A percentile compares a stretch with the other conserved stretches of the same genome.
Conservation (phyloP, 2,329 filamentous ascomycete species). For the Aspergillus proliferans region DNA sequence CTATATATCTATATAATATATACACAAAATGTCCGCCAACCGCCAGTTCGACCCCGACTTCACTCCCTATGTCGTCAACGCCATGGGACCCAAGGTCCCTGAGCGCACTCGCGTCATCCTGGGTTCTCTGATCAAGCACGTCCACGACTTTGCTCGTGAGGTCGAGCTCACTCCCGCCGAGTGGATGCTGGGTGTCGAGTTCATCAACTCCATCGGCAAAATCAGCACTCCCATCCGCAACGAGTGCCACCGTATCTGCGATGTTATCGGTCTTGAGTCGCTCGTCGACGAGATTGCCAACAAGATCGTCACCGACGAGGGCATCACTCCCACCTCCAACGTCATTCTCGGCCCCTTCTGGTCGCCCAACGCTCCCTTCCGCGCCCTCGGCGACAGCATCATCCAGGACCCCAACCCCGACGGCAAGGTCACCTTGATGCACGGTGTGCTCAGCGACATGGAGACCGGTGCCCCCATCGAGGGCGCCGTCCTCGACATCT, state of each 20-base stretch:
- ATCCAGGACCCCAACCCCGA: conserved; percentile 55
- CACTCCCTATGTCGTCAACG: conserved; percentile 65
- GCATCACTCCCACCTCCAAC: conserved; percentile 63
- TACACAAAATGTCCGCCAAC: conserved; percentile 14
- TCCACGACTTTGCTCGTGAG: conserved; percentile 74
- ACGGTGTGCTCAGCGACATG: conserved; percentile 61
- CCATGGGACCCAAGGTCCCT: conserved; percentile 63
- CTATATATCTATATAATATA: not conserved
- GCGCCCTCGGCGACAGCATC: conserved; percentile 59
- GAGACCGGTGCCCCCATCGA: conserved; percentile 61
- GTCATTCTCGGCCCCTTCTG: conserved; percentile 74
- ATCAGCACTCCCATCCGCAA: conserved; percentile 63
- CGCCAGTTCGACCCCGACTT: conserved; percentile 45
- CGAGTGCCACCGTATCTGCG: conserved; percentile 66
- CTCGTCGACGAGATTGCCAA: conserved; percentile 77
- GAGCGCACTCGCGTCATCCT: conserved; percentile 61
- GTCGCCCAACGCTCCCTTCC: conserved; percentile 68
- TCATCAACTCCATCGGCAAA: conserved; percentile 68
- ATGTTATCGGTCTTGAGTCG: conserved; percentile 66
- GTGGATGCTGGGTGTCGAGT: conserved; percentile 69
- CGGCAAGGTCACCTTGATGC: conserved; percentile 60
- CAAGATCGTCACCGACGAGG: conserved; percentile 56
- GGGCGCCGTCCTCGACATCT: conserved; percentile 67
- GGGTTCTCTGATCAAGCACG: conserved; percentile 59
- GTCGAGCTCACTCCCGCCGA: conserved; percentile 70